Conservation (phyloP, 1,284 basidiomycete species). For the Ustilago nuda region DNA sequence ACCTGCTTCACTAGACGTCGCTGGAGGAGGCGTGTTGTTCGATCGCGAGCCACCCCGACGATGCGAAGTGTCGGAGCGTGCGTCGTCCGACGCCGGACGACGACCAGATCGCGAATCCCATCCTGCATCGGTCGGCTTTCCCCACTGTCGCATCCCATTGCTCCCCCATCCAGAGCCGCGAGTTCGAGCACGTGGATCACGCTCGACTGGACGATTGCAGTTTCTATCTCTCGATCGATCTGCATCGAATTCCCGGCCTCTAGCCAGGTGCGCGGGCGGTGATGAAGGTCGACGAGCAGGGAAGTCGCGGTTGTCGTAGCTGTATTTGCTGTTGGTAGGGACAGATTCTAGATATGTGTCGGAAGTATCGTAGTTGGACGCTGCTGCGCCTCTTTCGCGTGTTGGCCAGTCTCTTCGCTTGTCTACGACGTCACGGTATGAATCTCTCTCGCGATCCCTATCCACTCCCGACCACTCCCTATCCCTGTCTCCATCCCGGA, state of each 20-base stretch:
- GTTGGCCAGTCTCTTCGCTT: constrained; percentile 31
- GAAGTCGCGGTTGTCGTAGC: constrained; percentile 38
- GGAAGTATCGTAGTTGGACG: constrained; percentile 19
- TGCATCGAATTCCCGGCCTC: constrained; percentile 34
- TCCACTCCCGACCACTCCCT: constrained; percentile 37
- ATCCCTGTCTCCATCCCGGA: constrained; percentile 46
- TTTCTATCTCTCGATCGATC: constrained; percentile 48
- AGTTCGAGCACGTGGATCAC: constrained; percentile 26
- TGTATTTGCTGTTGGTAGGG: constrained; percentile 28
- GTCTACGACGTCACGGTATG: constrained; percentile 26
- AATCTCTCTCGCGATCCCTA: constrained; percentile 39
- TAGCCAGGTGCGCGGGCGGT: constrained; percentile 14
- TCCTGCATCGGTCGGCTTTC: constrained; percentile 37
- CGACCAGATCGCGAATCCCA: constrained; percentile 27
- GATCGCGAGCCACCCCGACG: constrained; percentile 24
- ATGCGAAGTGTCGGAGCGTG: constrained; percentile 36
- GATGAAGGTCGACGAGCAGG: constrained; percentile 28
- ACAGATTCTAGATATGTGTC: constrained; percentile 18
- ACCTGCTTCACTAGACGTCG: constrained; percentile 25
- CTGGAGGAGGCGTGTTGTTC: constrained; percentile 33
- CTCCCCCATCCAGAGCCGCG: constrained; percentile 25
- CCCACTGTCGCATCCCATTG: constrained; percentile 39
- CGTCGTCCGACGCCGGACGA: constrained; percentile 30
- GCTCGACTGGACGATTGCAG: constrained; percentile 30
- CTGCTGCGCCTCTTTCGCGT: constrained; percentile 12